A percentile compares a stretch with the other conserved stretches of the same genome.
phyloP scores from a whole-genome alignment of 1,139 yeast genomes.

The Protomyces lactucae-debilis region DNA sequence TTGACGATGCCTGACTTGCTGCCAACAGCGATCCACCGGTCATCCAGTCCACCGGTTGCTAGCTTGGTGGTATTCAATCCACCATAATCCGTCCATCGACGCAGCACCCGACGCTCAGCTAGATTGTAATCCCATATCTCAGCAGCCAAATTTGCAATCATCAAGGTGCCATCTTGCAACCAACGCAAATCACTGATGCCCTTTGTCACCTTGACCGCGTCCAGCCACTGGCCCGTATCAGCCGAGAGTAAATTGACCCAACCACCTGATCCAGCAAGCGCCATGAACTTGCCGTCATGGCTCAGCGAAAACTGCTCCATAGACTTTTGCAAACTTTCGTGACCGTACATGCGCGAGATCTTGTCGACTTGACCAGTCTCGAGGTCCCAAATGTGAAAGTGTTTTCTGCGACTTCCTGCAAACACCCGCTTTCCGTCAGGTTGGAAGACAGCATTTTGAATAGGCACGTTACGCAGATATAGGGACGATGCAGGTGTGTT shows the following conservation, averaged over 20 bases:
- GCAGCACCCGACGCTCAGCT: conserved; percentile 47
- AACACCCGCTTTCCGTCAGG: conserved; percentile 54
- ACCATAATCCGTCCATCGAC: conserved; percentile 81
- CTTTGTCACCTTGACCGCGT: conserved; percentile 80
- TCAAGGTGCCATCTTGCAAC: conserved; percentile 49
- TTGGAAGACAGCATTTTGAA: conserved; percentile 67
- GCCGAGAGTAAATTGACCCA: conserved; percentile 83
- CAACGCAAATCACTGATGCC: conserved; percentile 72
- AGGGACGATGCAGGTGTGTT: conserved; percentile 79
- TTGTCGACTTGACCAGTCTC: conserved; percentile 72
- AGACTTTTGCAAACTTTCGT: conserved; percentile 75
- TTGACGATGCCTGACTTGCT: conserved; percentile 84
- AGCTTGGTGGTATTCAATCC: conserved; percentile 78
- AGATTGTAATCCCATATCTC: conserved; percentile 86
- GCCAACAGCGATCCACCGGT: conserved; percentile 86
- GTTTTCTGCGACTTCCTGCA: conserved; percentile 88
- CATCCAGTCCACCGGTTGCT: conserved; percentile 70
- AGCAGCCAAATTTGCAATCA: conserved; percentile 72
- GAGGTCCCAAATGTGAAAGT: conserved; percentile 88
- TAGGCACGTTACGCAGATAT: conserved; percentile 71
- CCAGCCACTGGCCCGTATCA: conserved; percentile 73
- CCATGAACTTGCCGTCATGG: conserved; percentile 64
- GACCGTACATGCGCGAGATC: conserved; percentile 85
- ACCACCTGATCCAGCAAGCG: conserved; percentile 77
- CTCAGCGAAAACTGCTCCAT: conserved; percentile 80